Conservation (phyloP, 768 basidiomycete genomes). For the Solioccasus polychromus region DNA sequence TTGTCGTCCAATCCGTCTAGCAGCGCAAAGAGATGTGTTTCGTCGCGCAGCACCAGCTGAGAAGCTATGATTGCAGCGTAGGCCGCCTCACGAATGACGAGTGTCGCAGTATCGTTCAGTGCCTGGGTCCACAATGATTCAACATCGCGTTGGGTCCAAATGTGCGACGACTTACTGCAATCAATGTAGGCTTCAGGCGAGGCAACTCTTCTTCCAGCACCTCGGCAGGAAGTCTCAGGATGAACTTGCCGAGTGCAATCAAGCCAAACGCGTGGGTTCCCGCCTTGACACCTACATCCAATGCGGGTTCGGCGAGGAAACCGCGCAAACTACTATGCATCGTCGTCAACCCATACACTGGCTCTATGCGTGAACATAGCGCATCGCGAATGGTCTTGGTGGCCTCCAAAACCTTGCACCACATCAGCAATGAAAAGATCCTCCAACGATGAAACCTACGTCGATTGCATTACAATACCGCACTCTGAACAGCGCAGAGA, state of each 20-base stretch:
- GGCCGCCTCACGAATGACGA: constrained; percentile 82
- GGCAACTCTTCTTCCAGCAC: constrained; percentile 88
- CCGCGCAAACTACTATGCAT: constrained; percentile 69
- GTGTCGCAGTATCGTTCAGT: constrained; percentile 65
- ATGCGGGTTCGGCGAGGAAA: constrained; percentile 55
- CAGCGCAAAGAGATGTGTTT: constrained; percentile 77
- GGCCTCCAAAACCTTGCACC: constrained; percentile 69
- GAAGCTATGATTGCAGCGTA: constrained; percentile 81
- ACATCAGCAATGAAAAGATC: background rate
- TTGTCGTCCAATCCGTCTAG: constrained; percentile 83
- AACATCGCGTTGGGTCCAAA: background rate
- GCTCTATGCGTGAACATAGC: constrained; percentile 68
- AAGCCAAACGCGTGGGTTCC: constrained; percentile 79
- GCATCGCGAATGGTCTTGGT: constrained; percentile 79
- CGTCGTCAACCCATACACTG: constrained; percentile 82
- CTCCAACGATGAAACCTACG: constrained; percentile 40
- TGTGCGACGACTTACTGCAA: constrained; percentile 47
- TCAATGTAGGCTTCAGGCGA: constrained; percentile 66
- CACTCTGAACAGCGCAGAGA: constrained; percentile 65
- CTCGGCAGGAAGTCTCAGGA: constrained; percentile 75
- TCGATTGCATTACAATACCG: constrained; percentile 70
- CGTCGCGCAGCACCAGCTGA: constrained; percentile 78
- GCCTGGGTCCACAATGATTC: constrained; percentile 41
- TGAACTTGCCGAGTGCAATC: constrained; percentile 80
- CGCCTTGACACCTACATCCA: constrained; percentile 55